These are phyloP conservation scores for Viola pubescens DNA, from an alignment of 441 rosid species.

Conservation along the genomic window DNA sequence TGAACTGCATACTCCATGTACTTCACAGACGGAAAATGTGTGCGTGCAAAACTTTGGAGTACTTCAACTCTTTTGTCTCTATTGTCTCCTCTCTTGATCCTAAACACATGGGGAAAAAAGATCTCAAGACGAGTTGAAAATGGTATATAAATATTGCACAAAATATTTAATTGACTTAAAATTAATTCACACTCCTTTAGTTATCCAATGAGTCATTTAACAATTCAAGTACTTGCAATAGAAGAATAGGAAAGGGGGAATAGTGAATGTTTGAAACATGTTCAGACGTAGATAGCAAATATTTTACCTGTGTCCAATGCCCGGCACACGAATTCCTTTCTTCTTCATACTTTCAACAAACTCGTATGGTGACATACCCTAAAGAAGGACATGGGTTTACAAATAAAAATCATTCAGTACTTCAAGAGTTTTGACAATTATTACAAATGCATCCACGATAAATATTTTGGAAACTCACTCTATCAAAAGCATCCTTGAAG, in stretches of 20 bases:
- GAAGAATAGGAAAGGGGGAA: too few relatives aligned
- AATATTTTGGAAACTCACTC: slow-evolving; percentile 32
- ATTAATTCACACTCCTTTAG: too few relatives aligned
- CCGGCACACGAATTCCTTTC: slow-evolving; percentile 97
- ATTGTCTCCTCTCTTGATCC: slow-evolving; percentile 97
- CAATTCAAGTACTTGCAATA: too few relatives aligned
- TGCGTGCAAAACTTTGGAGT: slow-evolving; percentile 69
- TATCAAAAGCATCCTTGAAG: slow-evolving; percentile 92
- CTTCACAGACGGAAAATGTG: slow-evolving; percentile 84
- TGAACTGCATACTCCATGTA: slow-evolving; percentile 92
- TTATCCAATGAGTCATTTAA: too few relatives aligned
- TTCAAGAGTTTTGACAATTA: too few relatives aligned
- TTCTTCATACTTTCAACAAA: slow-evolving; percentile 94
- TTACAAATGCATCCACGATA: too few relatives aligned
- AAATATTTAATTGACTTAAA: too few relatives aligned
- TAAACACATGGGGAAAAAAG: slow-evolving; percentile 17
- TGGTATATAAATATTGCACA: too few relatives aligned
- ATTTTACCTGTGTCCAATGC: slow-evolving; percentile 84
- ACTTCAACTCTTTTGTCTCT: slow-evolving; percentile 92
- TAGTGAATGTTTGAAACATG: too few relatives aligned
- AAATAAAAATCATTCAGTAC: not conserved
- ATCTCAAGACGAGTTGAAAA: not conserved
- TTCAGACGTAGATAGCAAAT: not conserved
- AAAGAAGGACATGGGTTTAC: slow-evolving; percentile 12
- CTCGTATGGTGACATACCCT: slow-evolving; percentile 87